Percentiles rank a stretch among this genome's conserved stretches.
phyloP scores from a whole-genome alignment of 108 stramenopile species.

The Discostella stelligeroides region DNA sequence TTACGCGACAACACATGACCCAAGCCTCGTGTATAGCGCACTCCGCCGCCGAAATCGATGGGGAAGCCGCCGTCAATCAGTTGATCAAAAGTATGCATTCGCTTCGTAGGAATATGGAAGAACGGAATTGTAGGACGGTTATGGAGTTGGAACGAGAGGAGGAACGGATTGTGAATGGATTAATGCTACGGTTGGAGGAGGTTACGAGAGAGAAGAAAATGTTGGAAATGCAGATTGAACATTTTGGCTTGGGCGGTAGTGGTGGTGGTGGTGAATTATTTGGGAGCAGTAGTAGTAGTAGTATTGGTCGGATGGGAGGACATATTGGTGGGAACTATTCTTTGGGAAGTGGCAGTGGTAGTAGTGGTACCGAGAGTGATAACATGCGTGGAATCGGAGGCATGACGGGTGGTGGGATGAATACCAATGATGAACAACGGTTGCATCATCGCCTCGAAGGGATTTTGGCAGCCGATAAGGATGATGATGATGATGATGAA shows the following conservation, averaged over 20 bases:
- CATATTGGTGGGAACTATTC: background rate
- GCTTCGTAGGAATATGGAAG: conserved; percentile 21
- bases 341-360: background rate
- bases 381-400: background rate
- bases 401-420: conserved; percentile 1
- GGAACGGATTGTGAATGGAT: conserved; percentile 37
- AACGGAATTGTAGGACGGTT: conserved; percentile 24
- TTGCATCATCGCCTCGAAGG: conserved; percentile 28
- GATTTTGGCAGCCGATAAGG: background rate
- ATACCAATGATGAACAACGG: conserved; percentile 10
- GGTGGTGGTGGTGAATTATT: background rate
- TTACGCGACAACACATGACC: conserved; percentile 2
- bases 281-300: background rate
- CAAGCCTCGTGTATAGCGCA: conserved; percentile 17
- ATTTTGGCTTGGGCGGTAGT: background rate
- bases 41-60: conserved; percentile 19
- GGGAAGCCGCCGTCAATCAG: too few relatives aligned
- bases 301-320: background rate
- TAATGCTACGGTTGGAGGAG: conserved; percentile 41
- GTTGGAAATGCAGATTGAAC: conserved; percentile 30
- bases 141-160: conserved; percentile 49
- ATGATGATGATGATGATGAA: background rate
- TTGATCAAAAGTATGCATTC: conserved; percentile 21
- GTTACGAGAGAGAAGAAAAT: conserved; percentile 43
- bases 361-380: background rate